These are phyloP conservation scores for Penicillium sp. DNA, from an alignment of 2,329 filamentous ascomycete genomes.

Conservation along the genomic window DNA sequence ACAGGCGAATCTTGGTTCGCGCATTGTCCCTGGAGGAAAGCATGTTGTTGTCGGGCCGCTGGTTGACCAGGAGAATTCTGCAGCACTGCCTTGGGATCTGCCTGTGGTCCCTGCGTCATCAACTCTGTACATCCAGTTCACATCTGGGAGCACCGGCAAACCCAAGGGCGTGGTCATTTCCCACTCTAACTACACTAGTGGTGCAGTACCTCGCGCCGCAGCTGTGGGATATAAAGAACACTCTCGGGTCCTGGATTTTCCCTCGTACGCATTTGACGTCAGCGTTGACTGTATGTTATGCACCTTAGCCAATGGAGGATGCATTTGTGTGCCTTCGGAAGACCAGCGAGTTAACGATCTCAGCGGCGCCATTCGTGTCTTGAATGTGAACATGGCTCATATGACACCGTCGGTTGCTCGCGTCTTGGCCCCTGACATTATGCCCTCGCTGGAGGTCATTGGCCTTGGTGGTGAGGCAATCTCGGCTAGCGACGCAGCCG, in stretches of 20 bases:
- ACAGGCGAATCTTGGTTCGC: neutral
- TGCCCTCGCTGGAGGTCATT: conserved; percentile 35
- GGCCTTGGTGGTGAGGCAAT: conserved; percentile 37
- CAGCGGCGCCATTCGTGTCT: conserved; percentile 28
- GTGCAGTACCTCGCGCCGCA: conserved; percentile 46
- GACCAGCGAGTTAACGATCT: conserved; percentile 43
- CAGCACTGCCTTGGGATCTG: neutral
- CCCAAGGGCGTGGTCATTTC: conserved; percentile 57
- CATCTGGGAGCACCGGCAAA: conserved; percentile 48
- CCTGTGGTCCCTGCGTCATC: neutral
- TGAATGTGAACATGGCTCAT: conserved; percentile 50
- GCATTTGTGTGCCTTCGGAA: conserved; percentile 45
- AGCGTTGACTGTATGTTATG: conserved; percentile 37
- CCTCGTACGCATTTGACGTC: conserved; percentile 45
- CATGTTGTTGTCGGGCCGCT: neutral
- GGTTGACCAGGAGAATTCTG: neutral
- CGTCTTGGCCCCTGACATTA: conserved; percentile 32
- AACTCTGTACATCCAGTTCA: conserved; percentile 51
- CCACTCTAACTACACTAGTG: conserved; percentile 53
- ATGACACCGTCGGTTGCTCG: conserved; percentile 53
- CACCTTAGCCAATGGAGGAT: conserved; percentile 40
- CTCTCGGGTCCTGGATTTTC: conserved; percentile 41
- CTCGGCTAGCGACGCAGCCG: conserved; percentile 28
- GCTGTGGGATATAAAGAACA: conserved; percentile 47
- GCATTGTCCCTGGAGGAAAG: conserved; percentile 3